Base-by-base conservation (phyloP, 805 yeast genomes). In the Barnettozyma siamensis region DNA sequence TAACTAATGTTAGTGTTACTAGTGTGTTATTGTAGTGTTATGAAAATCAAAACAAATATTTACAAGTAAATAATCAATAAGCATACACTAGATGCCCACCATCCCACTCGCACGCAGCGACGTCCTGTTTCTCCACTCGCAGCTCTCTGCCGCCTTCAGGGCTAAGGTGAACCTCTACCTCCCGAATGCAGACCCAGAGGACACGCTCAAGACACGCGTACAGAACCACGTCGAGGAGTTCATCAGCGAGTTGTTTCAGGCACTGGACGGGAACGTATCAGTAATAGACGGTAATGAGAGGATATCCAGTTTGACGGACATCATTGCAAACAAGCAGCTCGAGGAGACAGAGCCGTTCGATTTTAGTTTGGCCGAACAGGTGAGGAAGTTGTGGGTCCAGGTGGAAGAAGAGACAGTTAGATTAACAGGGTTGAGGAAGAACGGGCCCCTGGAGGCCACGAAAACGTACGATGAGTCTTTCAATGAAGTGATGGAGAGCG, bases 301-400 rank as follows among this genome's bases (percentile, higher is more conserved):
- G 8, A 9, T 9, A 8, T 30, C 46, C 44, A 32, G 34, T 16
- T 5, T 37, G 21, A 23, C 10, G 15, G 39, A 30, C 2, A 30
- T 37, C 23, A 23, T 37, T 11, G 11, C 5, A 12, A 28, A 28
- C 12, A 30, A 21, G 16, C 34, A 30, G 11, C 12, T 53, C 18
- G 46, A 50, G 40, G 54, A 72, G 43, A 70, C 78, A 8, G 93
- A 82, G 55, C 88, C 89, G 1, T 83, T 82, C 58, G 91, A 86
- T 54, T 61, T 72, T 31, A 78, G 72, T 16, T 59, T 83, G 44
- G 81, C 83, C 57, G 79, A 75, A 43, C 58, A 67, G 41, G 70
- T 85, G 23, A 65, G 91, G 35, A 66, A 70, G 37, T 50, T 75
- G 37, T 75, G 83, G 46, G 69, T 70, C 37, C 67, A 72, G 30